phyloP scores from a whole-genome alignment of 2,329 filamentous ascomycete genomes.

The Cordyceps cateniannulata region DNA sequence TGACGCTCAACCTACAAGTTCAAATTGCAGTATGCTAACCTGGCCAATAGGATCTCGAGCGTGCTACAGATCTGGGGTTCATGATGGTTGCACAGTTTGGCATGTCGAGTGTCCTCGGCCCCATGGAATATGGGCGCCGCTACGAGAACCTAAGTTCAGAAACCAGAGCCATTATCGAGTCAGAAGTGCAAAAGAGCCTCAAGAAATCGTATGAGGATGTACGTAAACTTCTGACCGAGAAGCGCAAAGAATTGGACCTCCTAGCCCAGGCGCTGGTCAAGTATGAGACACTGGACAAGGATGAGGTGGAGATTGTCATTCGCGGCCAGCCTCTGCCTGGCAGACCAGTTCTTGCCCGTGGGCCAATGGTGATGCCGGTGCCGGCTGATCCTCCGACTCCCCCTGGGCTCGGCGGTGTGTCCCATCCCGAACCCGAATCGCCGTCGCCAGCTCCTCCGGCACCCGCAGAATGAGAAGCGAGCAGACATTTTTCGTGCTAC shows the following conservation, averaged over 20 bases:
- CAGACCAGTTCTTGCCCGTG: constrained; percentile 53
- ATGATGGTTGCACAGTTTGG: constrained; percentile 83
- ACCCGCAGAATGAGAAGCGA: background rate
- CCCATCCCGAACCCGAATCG: constrained; percentile 24
- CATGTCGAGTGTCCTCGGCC: constrained; percentile 82
- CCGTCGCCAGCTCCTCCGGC: constrained; percentile 12
- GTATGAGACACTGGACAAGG: constrained; percentile 85
- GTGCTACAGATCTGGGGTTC: constrained; percentile 76
- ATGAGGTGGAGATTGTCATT: constrained; percentile 87
- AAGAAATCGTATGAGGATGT: constrained; percentile 77
- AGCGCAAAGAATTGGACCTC: constrained; percentile 78
- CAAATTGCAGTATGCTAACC: constrained; percentile 20
- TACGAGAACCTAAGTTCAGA: constrained; percentile 78
- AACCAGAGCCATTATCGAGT: constrained; percentile 81
- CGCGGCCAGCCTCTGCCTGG: constrained; percentile 73
- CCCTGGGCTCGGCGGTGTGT: constrained; percentile 28
- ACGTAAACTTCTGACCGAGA: constrained; percentile 60
- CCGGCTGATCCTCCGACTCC: constrained; percentile 28
- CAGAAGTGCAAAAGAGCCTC: constrained; percentile 78
- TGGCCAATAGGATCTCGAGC: constrained; percentile 64
- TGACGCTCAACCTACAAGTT: background rate
- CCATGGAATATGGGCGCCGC: constrained; percentile 77
- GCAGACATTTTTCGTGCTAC: background rate
- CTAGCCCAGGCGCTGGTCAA: constrained; percentile 85
- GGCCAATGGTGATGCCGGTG: constrained; percentile 33